Conservation (phyloP, 2,329 filamentous ascomycete species). For the Colletotrichum ledebouriae region DNA sequence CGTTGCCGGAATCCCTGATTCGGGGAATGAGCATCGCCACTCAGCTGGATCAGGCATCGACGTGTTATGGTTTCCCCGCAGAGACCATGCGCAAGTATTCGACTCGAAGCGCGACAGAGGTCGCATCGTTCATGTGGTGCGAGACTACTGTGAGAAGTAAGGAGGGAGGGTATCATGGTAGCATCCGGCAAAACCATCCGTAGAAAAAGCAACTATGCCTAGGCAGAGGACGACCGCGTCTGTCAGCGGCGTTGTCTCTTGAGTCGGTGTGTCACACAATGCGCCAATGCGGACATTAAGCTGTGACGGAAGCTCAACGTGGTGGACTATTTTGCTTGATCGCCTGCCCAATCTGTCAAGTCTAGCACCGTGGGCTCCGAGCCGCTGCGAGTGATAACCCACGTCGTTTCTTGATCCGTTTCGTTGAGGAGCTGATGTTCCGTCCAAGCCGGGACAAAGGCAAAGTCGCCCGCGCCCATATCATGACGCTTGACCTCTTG, state of each 20-base stretch:
- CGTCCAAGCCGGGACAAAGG: slow-evolving; percentile 76
- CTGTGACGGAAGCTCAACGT: slow-evolving; percentile 1
- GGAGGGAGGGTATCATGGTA: not conserved
- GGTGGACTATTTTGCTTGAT: slow-evolving; percentile 50
- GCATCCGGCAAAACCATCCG: slow-evolving; percentile 3
- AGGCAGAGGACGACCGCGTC: not conserved
- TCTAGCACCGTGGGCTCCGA: slow-evolving; percentile 72
- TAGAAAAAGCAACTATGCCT: not conserved
- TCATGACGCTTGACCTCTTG: slow-evolving; percentile 65
- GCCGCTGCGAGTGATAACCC: slow-evolving; percentile 75
- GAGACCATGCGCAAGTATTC: slow-evolving; percentile 76
- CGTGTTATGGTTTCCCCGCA: slow-evolving; percentile 69
- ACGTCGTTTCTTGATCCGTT: slow-evolving; percentile 70
- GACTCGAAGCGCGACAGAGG: slow-evolving; percentile 51
- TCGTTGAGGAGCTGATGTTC: slow-evolving; percentile 80
- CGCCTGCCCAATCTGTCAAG: slow-evolving; percentile 72
- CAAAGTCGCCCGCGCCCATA: slow-evolving; percentile 75
- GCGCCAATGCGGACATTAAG: not conserved
- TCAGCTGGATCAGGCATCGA: slow-evolving; percentile 59
- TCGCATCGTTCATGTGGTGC: slow-evolving; percentile 46
- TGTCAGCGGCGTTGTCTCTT: not conserved
- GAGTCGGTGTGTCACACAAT: not conserved
- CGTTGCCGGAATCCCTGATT: slow-evolving; percentile 26
- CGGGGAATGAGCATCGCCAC: slow-evolving; percentile 16
- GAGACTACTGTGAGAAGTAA: slow-evolving; percentile 18